Base-by-base conservation (phyloP, 495 filamentous ascomycete species). In the Penicillium odoratum region DNA sequence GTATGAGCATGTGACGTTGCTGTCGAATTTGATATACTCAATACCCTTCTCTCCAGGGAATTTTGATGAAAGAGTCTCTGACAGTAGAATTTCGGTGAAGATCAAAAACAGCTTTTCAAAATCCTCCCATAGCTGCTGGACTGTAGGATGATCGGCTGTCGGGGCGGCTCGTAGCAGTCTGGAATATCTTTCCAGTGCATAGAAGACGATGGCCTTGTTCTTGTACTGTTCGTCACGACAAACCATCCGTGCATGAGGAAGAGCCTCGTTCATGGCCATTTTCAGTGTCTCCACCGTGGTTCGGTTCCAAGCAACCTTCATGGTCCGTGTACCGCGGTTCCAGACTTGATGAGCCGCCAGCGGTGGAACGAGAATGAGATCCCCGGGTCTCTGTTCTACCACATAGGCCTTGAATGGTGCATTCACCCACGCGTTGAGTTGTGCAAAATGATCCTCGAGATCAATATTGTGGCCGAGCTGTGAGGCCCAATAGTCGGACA, bases 161-260 rank as follows among this genome's bases (percentile, higher is more conserved):
- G 78, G 68, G 31, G 82, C 51, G 4, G 16, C 25, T n/a, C 56
- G 64, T 10, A 97, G 80, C 44, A 90, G 74, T 3, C 74, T 71
- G 34, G 85, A 88, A 59, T 97, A 97, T 53, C 89, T 89, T 1
- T 86, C 75, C 9, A 97, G 78, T 0, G 91, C 88, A 69, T 85
- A 94, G 66, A 88, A 96, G 29, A 97, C 81, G 57, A 98, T 97
- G 16, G 93, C 89, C 66, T 97, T 97, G 76, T 93, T 96, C 69
- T 98, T 98, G 78, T 98, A 98, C 68, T 97, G 91, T 64, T 98
- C 94, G 59, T 98, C 94, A n/a, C 94, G 91, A 67, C 94, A 97
- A 30, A 98, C 92, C 64, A 96, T 83, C 25, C 92, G 81, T 5
- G 93, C 90, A 56, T 91, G 88, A 1, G 91, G 91, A 4, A 98